Conservation (phyloP, 768 basidiomycete species). For the Phylloporus sp. region DNA sequence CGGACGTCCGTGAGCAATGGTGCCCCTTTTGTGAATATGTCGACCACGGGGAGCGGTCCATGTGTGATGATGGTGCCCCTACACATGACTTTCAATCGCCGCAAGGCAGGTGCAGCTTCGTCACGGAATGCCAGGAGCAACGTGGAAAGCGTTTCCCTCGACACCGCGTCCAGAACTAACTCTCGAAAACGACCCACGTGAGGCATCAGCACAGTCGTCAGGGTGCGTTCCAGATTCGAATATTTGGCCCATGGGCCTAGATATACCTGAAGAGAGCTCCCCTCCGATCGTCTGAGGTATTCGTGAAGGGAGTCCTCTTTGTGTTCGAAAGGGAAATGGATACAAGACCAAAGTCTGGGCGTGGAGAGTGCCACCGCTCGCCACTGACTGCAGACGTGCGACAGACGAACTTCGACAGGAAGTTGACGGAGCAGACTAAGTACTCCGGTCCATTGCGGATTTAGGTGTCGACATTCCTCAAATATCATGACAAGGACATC, state of each 20-base stretch:
- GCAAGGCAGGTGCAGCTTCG: slow-evolving; percentile 24
- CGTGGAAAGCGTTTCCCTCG: slow-evolving; percentile 26
- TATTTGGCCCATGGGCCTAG: slow-evolving; percentile 32
- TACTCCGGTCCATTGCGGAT: slow-evolving; percentile 31
- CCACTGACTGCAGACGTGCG: slow-evolving; percentile 34
- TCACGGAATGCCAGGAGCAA: slow-evolving; percentile 23
- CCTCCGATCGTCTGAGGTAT: slow-evolving; percentile 31
- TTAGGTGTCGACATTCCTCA: slow-evolving; percentile 28
- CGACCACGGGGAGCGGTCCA: slow-evolving; percentile 21
- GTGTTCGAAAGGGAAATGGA: slow-evolving; percentile 29
- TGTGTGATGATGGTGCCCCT: slow-evolving; percentile 26
- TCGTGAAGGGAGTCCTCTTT: slow-evolving; percentile 27
- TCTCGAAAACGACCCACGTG: slow-evolving; percentile 28
- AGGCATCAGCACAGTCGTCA: slow-evolving; percentile 26
- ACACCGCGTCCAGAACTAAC: slow-evolving; percentile 28
- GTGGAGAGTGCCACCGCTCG: slow-evolving; percentile 31
- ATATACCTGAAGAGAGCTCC: slow-evolving; percentile 29
- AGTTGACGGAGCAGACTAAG: slow-evolving; percentile 30
- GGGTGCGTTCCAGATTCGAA: slow-evolving; percentile 22
- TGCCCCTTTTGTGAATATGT: slow-evolving; percentile 29
- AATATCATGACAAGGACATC: slow-evolving; percentile 31
- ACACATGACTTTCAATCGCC: slow-evolving; percentile 27
- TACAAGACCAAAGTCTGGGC: slow-evolving; percentile 33
- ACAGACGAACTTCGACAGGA: slow-evolving; percentile 31
- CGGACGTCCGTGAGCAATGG: slow-evolving; percentile 31